Evolutionary conservation across 306 rosid genomes (phyloP).

Genomic region (Dryas drummondii): DNA sequence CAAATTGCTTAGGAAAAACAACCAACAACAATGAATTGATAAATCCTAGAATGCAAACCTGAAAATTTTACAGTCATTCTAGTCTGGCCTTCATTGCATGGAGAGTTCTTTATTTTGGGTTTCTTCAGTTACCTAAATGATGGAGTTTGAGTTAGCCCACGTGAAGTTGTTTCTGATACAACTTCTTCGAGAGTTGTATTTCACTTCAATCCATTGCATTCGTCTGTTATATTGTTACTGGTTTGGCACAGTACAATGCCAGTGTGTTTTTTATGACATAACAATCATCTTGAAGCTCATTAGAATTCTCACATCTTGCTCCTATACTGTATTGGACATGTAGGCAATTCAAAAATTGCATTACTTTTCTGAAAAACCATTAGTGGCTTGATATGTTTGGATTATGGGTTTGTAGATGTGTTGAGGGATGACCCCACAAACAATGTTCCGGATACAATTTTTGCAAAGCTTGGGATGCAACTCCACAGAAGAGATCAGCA

Average conservation of each 20-base stretch:
- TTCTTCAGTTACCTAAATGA: not conserved
- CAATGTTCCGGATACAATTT: conserved; percentile 86
- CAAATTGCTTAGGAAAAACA: not conserved
- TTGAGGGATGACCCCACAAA: conserved; percentile 89
- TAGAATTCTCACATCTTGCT: not conserved
- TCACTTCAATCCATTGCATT: not conserved
- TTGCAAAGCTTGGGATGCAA: conserved; percentile 85
- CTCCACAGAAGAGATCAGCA: conserved; percentile 89
- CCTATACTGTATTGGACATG: not conserved
- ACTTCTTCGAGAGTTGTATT: not conserved
- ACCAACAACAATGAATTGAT: not conserved
- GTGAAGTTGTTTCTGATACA: not conserved
- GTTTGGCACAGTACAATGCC: not conserved
- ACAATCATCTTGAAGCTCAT: not conserved
- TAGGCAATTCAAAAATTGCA: not conserved
- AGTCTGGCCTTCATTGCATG: not conserved
- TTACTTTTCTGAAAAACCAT: not conserved
- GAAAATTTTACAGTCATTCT: not conserved
- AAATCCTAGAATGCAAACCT: not conserved
- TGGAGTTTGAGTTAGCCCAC: not conserved
- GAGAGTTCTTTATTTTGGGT: not conserved
- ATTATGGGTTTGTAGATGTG: conserved; percentile 59
- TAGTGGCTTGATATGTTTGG: conserved; percentile 12
- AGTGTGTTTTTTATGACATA: not conserved
- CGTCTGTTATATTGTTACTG: not conserved